These are phyloP conservation scores for Stramenopiles sp. DNA, from an alignment of 352 stramenopile species.

Conservation along the genomic window DNA sequence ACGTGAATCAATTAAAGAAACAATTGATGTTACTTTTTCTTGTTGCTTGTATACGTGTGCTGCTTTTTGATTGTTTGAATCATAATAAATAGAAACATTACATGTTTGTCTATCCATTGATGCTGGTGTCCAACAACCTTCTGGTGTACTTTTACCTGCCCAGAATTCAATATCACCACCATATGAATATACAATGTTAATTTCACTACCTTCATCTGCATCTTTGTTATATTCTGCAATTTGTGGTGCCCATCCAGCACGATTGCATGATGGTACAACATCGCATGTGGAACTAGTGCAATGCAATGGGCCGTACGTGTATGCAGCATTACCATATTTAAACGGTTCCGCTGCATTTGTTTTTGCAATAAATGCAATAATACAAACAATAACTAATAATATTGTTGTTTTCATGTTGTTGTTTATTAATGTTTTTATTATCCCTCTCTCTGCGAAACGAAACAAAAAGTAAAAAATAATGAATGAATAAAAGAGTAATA, in stretches of 20 bases:
- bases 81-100: conserved; percentile 1
- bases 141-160: neutral
- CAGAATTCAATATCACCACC: conserved; percentile 6
- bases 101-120: neutral
- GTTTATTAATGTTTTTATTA: too few relatives aligned
- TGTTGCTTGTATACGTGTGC: conserved; percentile 5
- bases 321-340: conserved; percentile 2
- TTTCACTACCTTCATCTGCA: neutral
- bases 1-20: neutral
- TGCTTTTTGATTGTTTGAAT: neutral
- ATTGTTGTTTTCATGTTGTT: too few relatives aligned
- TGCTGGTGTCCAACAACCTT: conserved; percentile 3
- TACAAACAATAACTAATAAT: too few relatives aligned
- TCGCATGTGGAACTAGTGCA: neutral
- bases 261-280: conserved; percentile 1
- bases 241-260: neutral
- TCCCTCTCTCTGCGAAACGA: too few relatives aligned
- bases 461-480: too few relatives aligned
- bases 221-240: conserved; percentile 5
- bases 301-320: neutral
- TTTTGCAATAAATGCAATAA: too few relatives aligned
- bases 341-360: neutral
- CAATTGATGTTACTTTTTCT: neutral
- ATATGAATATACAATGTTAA: conserved; percentile 7
- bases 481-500: too few relatives aligned